These are phyloP conservation scores for Suhomyces chickasaworum DNA, from an alignment of 1,139 yeast genomes.

Conservation along the genomic window DNA sequence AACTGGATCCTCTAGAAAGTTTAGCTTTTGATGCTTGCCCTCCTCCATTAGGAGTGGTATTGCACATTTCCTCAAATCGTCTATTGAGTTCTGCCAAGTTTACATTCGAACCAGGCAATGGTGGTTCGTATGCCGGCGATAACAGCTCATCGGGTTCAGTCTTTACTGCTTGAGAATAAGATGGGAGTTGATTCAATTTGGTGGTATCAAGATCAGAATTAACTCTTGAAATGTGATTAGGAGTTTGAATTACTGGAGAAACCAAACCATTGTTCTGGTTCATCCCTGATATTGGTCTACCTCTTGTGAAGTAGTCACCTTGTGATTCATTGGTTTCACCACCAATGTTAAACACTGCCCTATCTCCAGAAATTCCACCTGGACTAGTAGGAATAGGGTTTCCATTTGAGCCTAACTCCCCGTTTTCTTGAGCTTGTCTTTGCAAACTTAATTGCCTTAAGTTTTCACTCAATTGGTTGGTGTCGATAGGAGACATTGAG, in stretches of 20 bases:
- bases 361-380: conserved; percentile 16
- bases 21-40: conserved; percentile 4
- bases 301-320: conserved; percentile 27
- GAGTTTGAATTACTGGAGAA: conserved; percentile 48
- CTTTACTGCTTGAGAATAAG: conserved; percentile 75
- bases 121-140: conserved; percentile 66
- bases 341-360: conserved; percentile 40
- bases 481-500: conserved; percentile 47
- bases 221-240: conserved; percentile 61
- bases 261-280: conserved; percentile 7
- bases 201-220: conserved; percentile 43
- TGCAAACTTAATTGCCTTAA: conserved; percentile 55
- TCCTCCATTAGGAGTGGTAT: conserved; percentile 8
- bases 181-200: conserved; percentile 69
- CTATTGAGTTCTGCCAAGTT: conserved; percentile 32
- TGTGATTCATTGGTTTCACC: conserved; percentile 9
- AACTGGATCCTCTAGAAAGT: conserved; percentile 27
- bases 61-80: conserved; percentile 22
- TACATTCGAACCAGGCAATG: conserved; percentile 48
- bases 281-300: conserved; percentile 14
- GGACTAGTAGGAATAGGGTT: conserved; percentile 8
- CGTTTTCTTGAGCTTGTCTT: conserved; percentile 40
- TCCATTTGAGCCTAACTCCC: conserved; percentile 8
- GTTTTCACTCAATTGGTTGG: conserved; percentile 52
- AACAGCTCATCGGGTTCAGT: conserved; percentile 51